Evolutionary conservation across 1,284 basidiomycete genomes (phyloP).

Genomic region (Agroathelia rolfsii): DNA sequence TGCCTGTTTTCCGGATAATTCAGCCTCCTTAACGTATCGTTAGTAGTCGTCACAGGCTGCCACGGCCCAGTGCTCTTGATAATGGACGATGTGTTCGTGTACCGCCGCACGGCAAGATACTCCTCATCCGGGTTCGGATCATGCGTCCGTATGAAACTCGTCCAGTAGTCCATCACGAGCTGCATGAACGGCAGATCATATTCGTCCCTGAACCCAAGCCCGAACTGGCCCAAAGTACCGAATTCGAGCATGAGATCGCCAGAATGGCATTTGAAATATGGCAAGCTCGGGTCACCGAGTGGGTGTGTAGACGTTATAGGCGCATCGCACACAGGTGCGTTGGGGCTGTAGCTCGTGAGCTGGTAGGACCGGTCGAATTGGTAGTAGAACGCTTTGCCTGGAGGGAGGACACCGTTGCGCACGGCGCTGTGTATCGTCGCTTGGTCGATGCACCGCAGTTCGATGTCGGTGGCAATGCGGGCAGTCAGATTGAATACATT

Average conservation of each 20-base stretch:
- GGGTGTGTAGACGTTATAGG: slow-evolving; percentile 23
- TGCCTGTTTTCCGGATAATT: too few relatives aligned
- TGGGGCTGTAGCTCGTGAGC: slow-evolving; percentile 25
- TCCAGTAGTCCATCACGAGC: slow-evolving; percentile 27
- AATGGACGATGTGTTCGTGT: too few relatives aligned
- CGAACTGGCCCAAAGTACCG: slow-evolving; percentile 21
- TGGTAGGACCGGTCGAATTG: slow-evolving; percentile 29
- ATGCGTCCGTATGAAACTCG: slow-evolving; percentile 28
- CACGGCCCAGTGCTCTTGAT: too few relatives aligned
- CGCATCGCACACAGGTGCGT: slow-evolving; percentile 26
- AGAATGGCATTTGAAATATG: slow-evolving; percentile 29
- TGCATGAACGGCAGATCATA: slow-evolving; percentile 29
- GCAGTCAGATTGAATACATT: slow-evolving; percentile 28
- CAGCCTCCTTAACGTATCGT: too few relatives aligned
- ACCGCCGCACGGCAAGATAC: slow-evolving; percentile 25
- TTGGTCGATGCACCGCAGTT: slow-evolving; percentile 31
- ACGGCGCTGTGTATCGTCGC: slow-evolving; percentile 25
- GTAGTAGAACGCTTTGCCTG: slow-evolving; percentile 26
- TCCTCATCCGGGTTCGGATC: slow-evolving; percentile 29
- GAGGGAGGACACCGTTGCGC: slow-evolving; percentile 23
- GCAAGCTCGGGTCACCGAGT: slow-evolving; percentile 21
- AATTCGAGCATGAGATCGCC: slow-evolving; percentile 30
- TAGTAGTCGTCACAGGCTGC: too few relatives aligned
- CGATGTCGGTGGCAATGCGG: slow-evolving; percentile 23
- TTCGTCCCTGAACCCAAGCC: slow-evolving; percentile 26